Evolutionary conservation across 768 basidiomycete genomes (phyloP), one percentile per base, ranked within the genome.

Genomic region (Leccinum aurantiacum): DNA sequence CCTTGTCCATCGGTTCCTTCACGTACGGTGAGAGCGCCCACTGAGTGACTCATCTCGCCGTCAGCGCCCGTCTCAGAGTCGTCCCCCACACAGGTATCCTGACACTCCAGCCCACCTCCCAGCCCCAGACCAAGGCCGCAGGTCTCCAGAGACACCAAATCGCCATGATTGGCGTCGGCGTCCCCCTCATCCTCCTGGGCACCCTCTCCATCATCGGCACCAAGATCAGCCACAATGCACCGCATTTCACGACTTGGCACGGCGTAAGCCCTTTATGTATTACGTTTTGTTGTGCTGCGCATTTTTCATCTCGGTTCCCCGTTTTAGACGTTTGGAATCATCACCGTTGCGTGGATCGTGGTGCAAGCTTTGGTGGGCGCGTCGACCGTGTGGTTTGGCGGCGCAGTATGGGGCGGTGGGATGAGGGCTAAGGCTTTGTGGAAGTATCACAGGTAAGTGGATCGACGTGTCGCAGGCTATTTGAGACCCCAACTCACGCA

Each of bases 241-340:
- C 76, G 4, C 92, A 93, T 67, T 88, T 90, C 60, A 81, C 79
- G 4, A 82, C 85, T 9, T 90, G 88, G 90, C 93, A 94, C 74
- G 86, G 83, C 4, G 89, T 91, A 70, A 65, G 84, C 67, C 24
- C 44, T 38, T 19, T n/a, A 44, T 35, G 27, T 11, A 19, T 33
- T 33, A 33, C 31, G 31, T 33, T 5, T 33, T 24, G 6, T 31
- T 25, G 17, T 31, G 25, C 47, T 48, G 33, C 17, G 49, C 31
- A 57, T n/a, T 51, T 33, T 33, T 46, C 24, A 57, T 37, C 24
- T 14, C 33, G 1, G 44, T 3, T 46, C 44, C 44, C 44, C 9
- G 11, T 10, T 33, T 19, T 65, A 90, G 87, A 82, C 75, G 47
- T 78, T 91, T 56, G 93, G 91, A 0, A 72, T 89, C n/a, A 69